Percentiles rank a stretch among this genome's conserved stretches.
Evolutionary conservation across 306 rosid genomes (phyloP).

Genomic region (Arachis hypogaea): DNA sequence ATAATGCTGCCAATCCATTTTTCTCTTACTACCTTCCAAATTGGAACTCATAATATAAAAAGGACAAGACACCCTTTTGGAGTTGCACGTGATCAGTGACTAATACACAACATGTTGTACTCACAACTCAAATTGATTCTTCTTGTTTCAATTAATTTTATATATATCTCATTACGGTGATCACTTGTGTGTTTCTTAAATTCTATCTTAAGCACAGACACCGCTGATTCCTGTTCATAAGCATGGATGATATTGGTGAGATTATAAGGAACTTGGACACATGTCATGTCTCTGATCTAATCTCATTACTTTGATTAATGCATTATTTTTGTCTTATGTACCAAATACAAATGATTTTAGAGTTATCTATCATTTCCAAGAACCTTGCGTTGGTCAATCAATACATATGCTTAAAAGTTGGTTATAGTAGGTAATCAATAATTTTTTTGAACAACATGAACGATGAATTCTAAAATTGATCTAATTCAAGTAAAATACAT

Average conservation of each 20-base stretch:
- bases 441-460: too few species aligned
- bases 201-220: constrained; percentile 30
- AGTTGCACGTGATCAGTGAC: constrained; percentile 47
- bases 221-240: constrained; percentile 22
- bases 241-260: constrained; percentile 32
- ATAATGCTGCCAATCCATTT: constrained; percentile 39
- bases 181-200: constrained; percentile 38
- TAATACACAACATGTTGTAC: constrained; percentile 32
- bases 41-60: background rate
- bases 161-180: constrained; percentile 27
- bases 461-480: too few species aligned
- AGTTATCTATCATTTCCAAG: constrained; percentile 47
- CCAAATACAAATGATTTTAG: constrained; percentile 37
- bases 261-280: constrained; percentile 53
- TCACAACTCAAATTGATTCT: constrained; percentile 26
- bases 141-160: constrained; percentile 12
- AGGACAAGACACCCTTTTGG: constrained; percentile 48
- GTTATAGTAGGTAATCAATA: too few species aligned
- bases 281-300: constrained; percentile 55
- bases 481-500: too few species aligned
- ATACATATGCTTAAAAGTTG: background rate
- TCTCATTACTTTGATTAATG: constrained; percentile 37
- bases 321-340: constrained; percentile 30
- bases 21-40: constrained; percentile 34
- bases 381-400: constrained; percentile 47